Evolutionary conservation across 1,284 basidiomycete genomes (phyloP), one percentile per base, ranked within the genome.

Genomic region (Ceratobasidium sp.): DNA sequence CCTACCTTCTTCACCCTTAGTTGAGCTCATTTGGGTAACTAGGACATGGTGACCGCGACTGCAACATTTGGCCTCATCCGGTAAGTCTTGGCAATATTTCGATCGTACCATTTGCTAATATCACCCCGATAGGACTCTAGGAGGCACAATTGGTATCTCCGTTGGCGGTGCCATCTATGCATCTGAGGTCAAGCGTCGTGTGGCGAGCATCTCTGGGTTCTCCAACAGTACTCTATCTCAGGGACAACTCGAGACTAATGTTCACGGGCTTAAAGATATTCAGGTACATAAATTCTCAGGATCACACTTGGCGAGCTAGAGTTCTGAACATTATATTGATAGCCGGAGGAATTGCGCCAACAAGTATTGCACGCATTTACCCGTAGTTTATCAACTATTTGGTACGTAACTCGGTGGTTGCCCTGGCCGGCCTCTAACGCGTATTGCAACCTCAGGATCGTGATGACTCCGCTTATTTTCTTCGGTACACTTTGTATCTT

Each of bases 311-410:
- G 19, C 39, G 49, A 48, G 29, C 14, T n/a, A 13, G 58, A 58
- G 58, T 34, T 65, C 29, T 37, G n/a, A n/a, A 13, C 29, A 51
- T 27, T 62, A 19, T 6, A 1, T 41, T 48, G 48, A 5, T 24
- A 72, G 77, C 82, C 82, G 0, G 76, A 78, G 6, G 80, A 78
- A 53, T 77, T 83, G 2, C 78, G 79, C 34, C 49, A 76, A 14
- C 69, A 79, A 58, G 81, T 83, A 31, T 78, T 81, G 29, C 76
- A 79, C 49, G 81, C 80, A 4, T 83, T 82, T 74, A 77, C 79
- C 6, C 74, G 81, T 19, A 76, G 80, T 9, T 75, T 84, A 22
- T 76, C 76, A n/a, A 77, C 79, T 2, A 78, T 82, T 31, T 84
- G 82, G 82, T 72, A 19, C 8, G 69, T 41, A 46, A 9, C 29